Base-by-base conservation (phyloP, 106 monocot species). In the Dactylorhiza incarnata region DNA sequence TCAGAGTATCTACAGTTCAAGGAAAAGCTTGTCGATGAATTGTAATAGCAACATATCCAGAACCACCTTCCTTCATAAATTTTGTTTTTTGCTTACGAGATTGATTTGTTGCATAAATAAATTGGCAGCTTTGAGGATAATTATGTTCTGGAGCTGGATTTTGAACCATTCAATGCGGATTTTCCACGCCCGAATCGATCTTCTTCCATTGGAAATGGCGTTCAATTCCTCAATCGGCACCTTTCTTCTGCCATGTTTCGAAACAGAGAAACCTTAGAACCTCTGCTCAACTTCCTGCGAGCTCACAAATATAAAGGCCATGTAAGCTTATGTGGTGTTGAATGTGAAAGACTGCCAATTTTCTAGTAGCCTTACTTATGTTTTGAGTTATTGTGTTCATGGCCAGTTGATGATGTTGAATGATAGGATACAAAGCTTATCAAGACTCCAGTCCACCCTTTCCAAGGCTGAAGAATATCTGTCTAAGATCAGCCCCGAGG, bases 141-240 rank as follows among this genome's bases (percentile, higher is more conserved):
- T 5, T 90, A 84, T 71, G 66, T 81, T 14, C 81, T 96, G 52
- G 95, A 96, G 77, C 88, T 96, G 48, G 95, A 96, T 49, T 93
- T 96, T 29, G 93, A 96, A 80, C 93, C 95, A 3, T 96, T 96
- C 84, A 96, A 93, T 79, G 85, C 85, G 0, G 56, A 81, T 17
- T 80, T 87, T 44, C 95, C 95, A 9, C 85, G 82, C 22, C 93
- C 87, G 1, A 96, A 46, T 75, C 81, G 85, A 19, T 93, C 95
- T 26, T 88, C 95, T 6, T 96, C 92, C 2, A 96, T 96, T 25
- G 95, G 95, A 48, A 95, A 95, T 61, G 92, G 95, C 15, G 95
- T 95, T 58, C 95, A 92, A 81, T 95, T 95, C 78, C 93, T 96
- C 13, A 96, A 96, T 76, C 72, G 90, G 26, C 95, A 96, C 61